These are phyloP conservation scores for Pseudogymnoascus sp. DNA, from an alignment of 2,329 filamentous ascomycete genomes.

Conservation along the genomic window DNA sequence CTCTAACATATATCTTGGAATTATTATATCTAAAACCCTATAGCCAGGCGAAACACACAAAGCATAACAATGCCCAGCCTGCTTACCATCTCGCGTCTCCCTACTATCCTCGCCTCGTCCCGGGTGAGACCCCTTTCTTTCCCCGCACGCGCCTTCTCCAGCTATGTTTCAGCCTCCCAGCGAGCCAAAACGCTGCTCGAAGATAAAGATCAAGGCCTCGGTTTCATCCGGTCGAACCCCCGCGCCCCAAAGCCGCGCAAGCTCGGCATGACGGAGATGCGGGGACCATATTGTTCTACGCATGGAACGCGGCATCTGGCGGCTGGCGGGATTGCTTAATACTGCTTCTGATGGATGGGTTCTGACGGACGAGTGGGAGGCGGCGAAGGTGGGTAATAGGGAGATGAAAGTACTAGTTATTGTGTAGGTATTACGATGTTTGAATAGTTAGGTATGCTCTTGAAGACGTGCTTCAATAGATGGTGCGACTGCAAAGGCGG, in stretches of 20 bases:
- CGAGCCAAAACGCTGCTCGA: slow-evolving; percentile 32
- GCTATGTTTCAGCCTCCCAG: background rate
- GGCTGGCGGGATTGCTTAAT: too few relatives aligned
- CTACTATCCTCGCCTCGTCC: background rate
- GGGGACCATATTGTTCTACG: slow-evolving; percentile 46
- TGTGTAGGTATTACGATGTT: too few relatives aligned
- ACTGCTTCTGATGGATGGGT: too few relatives aligned
- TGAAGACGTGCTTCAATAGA: too few relatives aligned
- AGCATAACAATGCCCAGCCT: background rate
- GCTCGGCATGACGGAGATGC: slow-evolving; percentile 45
- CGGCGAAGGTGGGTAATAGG: too few relatives aligned
- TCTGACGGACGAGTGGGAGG: too few relatives aligned
- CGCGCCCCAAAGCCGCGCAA: slow-evolving; percentile 40
- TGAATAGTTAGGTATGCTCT: too few relatives aligned
- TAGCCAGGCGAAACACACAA: background rate
- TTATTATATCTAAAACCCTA: background rate
- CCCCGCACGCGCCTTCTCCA: background rate
- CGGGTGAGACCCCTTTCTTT: background rate
- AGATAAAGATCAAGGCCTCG: slow-evolving; percentile 41
- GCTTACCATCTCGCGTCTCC: background rate
- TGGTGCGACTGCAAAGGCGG: too few relatives aligned
- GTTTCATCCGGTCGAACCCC: slow-evolving; percentile 42
- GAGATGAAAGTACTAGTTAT: too few relatives aligned
- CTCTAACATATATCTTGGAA: background rate
- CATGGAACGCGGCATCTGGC: slow-evolving; percentile 45